Base-by-base conservation (phyloP, 768 basidiomycete species). In the Cantharellus anzutake region DNA sequence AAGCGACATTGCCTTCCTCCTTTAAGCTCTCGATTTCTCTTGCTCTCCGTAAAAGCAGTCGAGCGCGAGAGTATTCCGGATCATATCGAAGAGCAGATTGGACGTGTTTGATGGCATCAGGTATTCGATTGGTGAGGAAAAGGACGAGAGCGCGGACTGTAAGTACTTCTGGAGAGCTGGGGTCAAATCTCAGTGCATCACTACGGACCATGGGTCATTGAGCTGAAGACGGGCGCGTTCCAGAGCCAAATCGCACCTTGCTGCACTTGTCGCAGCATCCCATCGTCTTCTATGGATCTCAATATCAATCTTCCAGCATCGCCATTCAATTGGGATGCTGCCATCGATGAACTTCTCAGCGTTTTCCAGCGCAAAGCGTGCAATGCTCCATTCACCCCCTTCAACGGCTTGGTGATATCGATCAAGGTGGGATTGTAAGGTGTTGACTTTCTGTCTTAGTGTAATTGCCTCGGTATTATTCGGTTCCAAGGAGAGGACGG, bases 1-100 rank as follows among this genome's bases (percentile, higher is more conserved):
- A 93, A 1, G 79, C 75, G 1, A 69, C 66, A 63, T 93, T 92
- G 0, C 90, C 90, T 63, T 88, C 88, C 63, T 91, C 89, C 66
- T 92, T 92, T 50, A 84, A 68, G 60, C 80, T 73, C 62, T 93
- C 89, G 16, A 93, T 80, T 41, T 86, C 84, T 64, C 83, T 85
- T n/a, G 87, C 76, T 3, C 86, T 79, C 68, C 81, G 84, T 50
- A 89, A 78, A 58, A 91, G 71, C 51, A 76, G 77, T 61, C 80
- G 78, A 0, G 88, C 87, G 3, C 73, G 73, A 61, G 80, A 80
- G 65, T 86, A 79, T 11, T 82, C 83, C 0, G 89, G 90, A 68
- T 92, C 90, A 40, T 82, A 72, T 34, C 84, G 78, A 4, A 93
- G 75, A 0, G 88, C 86, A 5, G 78, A 80, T 58, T 76, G 74